These are phyloP conservation scores for Tetracladium maxilliforme DNA, from an alignment of 2,329 filamentous ascomycete species.

Conservation along the genomic window DNA sequence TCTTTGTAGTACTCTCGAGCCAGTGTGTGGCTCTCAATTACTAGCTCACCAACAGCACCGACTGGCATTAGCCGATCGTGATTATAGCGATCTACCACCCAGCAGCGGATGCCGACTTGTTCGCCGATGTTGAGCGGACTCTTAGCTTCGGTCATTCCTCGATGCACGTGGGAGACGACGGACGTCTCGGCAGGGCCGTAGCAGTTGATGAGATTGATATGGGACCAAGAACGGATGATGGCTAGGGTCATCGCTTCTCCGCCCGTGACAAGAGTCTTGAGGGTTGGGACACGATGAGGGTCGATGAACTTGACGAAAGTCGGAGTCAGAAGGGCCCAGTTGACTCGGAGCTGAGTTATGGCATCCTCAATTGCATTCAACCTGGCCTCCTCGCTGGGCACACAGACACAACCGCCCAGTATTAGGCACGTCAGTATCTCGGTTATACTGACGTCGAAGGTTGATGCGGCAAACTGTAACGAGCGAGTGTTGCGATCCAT, in stretches of 20 bases:
- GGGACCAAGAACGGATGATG: no score
- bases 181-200: no score
- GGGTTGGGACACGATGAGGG: constrained; percentile 14
- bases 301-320: constrained; percentile 21
- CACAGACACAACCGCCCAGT: constrained; percentile 21
- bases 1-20: constrained; percentile 4
- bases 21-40: constrained; percentile 6
- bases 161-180: no score
- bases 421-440: constrained; percentile 20
- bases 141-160: no score
- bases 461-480: constrained; percentile 25
- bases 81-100: constrained; percentile 7
- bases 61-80: constrained; percentile 8
- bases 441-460: constrained; percentile 22
- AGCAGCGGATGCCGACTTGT: no score
- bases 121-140: no score
- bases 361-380: constrained; percentile 19
- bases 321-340: constrained; percentile 12
- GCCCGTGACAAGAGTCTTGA: constrained; percentile 6
- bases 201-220: no score
- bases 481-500: constrained; percentile 3
- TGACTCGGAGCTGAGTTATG: constrained; percentile 10
- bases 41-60: constrained; percentile 12
- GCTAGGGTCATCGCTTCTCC: constrained; percentile 7
- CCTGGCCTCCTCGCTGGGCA: constrained; percentile 20